Evolutionary conservation across 2,329 filamentous ascomycete species (phyloP).

Genomic region (Rhinocladiella mackenziei): DNA sequence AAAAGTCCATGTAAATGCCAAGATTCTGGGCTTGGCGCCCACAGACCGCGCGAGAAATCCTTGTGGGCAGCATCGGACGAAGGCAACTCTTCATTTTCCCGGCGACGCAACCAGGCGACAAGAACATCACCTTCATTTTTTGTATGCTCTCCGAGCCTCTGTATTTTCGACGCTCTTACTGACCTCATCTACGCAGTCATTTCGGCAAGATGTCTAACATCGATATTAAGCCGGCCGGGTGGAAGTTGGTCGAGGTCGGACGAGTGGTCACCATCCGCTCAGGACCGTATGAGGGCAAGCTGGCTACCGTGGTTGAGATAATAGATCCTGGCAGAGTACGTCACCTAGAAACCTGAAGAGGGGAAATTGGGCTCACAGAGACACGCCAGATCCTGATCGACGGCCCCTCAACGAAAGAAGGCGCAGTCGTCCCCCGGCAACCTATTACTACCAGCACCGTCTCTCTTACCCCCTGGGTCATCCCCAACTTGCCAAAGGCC

Average conservation of each 20-base stretch:
- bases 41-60: too few relatives aligned
- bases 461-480: slow-evolving; percentile 84
- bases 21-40: slow-evolving; percentile 12
- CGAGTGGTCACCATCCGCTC: slow-evolving; percentile 88
- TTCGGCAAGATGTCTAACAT: slow-evolving; percentile 65
- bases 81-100: background rate
- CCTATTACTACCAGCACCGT: slow-evolving; percentile 73
- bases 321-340: slow-evolving; percentile 99
- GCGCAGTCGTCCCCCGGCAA: slow-evolving; percentile 80
- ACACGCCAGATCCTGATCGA: slow-evolving; percentile 80
- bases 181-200: slow-evolving; percentile 20
- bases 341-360: slow-evolving; percentile 36
- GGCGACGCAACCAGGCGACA: slow-evolving; percentile 11
- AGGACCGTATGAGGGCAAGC: slow-evolving; percentile 75
- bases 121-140: slow-evolving; percentile 13
- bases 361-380: slow-evolving; percentile 10
- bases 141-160: slow-evolving; percentile 6
- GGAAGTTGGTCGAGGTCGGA: slow-evolving; percentile 98
- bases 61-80: too few relatives aligned
- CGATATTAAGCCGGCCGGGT: slow-evolving; percentile 74
- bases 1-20: background rate
- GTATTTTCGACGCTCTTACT: slow-evolving; percentile 7
- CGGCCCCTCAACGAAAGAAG: slow-evolving; percentile 78
- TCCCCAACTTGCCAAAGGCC: slow-evolving; percentile 79
- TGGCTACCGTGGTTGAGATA: slow-evolving; percentile 96